Evolutionary conservation across 768 basidiomycete genomes (phyloP), one percentile per base, ranked within the genome.

Genomic region (Lanmaoa rubissima): DNA sequence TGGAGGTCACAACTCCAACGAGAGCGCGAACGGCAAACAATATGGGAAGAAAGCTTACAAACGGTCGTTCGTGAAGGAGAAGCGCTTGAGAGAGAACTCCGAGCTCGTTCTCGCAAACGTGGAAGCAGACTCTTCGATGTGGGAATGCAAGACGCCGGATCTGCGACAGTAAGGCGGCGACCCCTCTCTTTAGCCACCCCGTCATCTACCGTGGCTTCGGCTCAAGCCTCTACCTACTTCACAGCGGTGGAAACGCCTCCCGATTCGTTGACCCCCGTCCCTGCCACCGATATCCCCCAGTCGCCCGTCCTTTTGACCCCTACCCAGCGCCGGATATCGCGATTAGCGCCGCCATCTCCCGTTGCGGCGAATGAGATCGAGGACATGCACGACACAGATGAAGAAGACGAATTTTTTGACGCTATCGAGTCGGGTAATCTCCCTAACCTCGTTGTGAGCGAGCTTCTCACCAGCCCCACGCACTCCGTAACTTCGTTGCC

Each of bases 361-460:
- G 58, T n/a, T 1, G 5, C 32, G 8, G 41, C 65, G 16, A 71
- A 72, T 5, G 73, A 72, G 16, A 78, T 77, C 11, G 73, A 73
- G 2, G 73, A 68, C 1, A 45, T 51, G 1, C 63, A 64, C 21
- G 82, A 81, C 53, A 88, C 87, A 1, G 89, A 90, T 64, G 90
- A 92, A 42, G 90, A 94, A 66, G 96, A 98, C 73, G 94, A 98
- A 72, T 98, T 98, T 73, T 98, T 96, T 68, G 96, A 98, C 69
- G 95, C 96, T 32, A 94, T 98, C 65, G 95, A 98, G 67, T 73
- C 85, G 16, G 88, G 88, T 46, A 84, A 78, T 41, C 74, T 95
- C 0, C 90, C 91, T 5, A 91, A 88, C 64, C 77, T 95, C 16
- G 73, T 88, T 28, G 79, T 95, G 17, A 81, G 84, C 48, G 79